Evolutionary conservation across 352 stramenopile genomes (phyloP), one percentile per base, ranked within the genome.

Genomic region (Phytophthora rubi): DNA sequence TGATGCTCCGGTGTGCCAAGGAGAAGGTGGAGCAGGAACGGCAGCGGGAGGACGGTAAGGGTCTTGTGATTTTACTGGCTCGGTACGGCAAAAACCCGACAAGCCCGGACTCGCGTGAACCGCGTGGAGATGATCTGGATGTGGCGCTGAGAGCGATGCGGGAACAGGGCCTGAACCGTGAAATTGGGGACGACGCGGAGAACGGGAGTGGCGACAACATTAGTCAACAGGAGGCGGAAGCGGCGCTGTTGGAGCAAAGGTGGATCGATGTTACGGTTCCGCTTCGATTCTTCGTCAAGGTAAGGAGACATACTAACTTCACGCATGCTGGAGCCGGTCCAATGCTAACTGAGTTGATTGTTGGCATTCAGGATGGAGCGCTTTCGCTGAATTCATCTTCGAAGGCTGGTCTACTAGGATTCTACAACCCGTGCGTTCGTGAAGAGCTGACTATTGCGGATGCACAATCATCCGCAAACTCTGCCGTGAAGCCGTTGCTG

Each of bases 221-320:
- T 12, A 56, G 53, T 45, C 68, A 71, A 5, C 51, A 71, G 13
- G 73, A 80, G 3, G 65, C 52, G 1, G 63, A 80, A 1, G 26
- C 55, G 0, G 74, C 71, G 37, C 59, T 74, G 9, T 21, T 85
- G 39, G 72, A 81, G 66, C 81, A 83, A 21, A 80, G 79, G 60
- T 93, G 86, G 83, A 66, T 94, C 54, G 86, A 94, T 63, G 88
- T 95, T 51, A 92, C 88, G 15, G 76, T 91, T 62, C 86, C 88
- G 21, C 74, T 95, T 35, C 86, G 88, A 64, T 95, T 95, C 66
- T 93, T 95, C 53, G 81, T 93, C 30, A 78, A 91, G 52, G 85
- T 91, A 76, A 12, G 44, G 33, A 37, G 6, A 12, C 33, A 37
- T 37, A 37, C 33, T 37, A 30, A 30, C 26, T 30, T 30, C 26